These are phyloP conservation scores for Microascus cirrosus DNA, from an alignment of 2,329 filamentous ascomycete species.

Conservation along the genomic window DNA sequence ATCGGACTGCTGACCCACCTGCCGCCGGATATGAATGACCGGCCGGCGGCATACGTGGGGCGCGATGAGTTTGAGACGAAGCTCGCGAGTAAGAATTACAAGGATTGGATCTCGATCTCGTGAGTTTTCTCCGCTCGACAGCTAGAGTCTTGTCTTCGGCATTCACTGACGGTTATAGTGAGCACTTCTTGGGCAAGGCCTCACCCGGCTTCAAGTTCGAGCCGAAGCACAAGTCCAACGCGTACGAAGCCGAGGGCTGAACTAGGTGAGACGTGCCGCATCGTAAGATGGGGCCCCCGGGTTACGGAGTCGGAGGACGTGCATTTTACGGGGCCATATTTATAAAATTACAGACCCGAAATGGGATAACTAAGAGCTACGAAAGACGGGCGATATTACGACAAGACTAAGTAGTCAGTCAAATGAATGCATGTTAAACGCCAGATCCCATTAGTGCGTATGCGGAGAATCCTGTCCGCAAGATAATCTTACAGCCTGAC, in stretches of 20 bases:
- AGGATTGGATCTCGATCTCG: constrained; percentile 98
- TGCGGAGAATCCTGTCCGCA: background rate
- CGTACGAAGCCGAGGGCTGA: constrained; percentile 68
- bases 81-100: constrained; percentile 80
- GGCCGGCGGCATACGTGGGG: constrained; percentile 73
- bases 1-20: constrained; percentile 80
- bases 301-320: background rate
- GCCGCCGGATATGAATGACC: constrained; percentile 79
- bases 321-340: background rate
- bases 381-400: background rate
- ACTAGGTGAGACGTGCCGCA: background rate
- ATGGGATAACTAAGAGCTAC: background rate
- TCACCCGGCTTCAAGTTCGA: constrained; percentile 87
- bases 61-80: constrained; percentile 90
- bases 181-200: constrained; percentile 93
- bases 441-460: background rate
- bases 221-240: constrained; percentile 95
- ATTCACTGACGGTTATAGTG: constrained; percentile 38
- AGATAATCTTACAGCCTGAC: background rate
- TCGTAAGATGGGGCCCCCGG: background rate
- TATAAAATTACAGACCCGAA: background rate
- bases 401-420: background rate
- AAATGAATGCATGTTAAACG: background rate
- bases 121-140: constrained; percentile 31
- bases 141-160: constrained; percentile 1